phyloP scores from a whole-genome alignment of 1,284 basidiomycete species.

The Chondrostereum purpureum region DNA sequence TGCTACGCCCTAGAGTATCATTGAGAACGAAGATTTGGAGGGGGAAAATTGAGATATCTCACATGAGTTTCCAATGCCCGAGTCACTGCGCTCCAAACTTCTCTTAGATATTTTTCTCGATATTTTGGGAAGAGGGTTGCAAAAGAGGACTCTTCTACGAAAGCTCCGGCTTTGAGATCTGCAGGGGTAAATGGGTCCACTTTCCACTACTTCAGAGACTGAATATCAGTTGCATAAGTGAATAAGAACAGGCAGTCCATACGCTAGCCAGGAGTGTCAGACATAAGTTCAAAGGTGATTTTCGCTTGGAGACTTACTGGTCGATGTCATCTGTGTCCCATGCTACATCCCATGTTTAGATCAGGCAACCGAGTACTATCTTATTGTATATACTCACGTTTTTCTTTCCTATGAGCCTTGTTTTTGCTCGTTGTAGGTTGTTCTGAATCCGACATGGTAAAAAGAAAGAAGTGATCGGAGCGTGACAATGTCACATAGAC shows the following conservation, averaged over 20 bases:
- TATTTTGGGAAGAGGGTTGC: slow-evolving; percentile 99
- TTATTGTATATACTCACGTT: slow-evolving; percentile 51
- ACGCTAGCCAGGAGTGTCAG: slow-evolving; percentile 25
- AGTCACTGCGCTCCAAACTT: slow-evolving; percentile 94
- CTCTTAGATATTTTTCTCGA: slow-evolving; percentile 91
- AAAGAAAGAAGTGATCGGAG: too few species aligned
- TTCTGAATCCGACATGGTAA: slow-evolving; percentile 43
- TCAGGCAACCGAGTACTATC: slow-evolving; percentile 1
- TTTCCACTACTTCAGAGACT: slow-evolving; percentile 66
- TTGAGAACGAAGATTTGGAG: neutral
- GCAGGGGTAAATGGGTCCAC: slow-evolving; percentile 69
- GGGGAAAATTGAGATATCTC: slow-evolving; percentile 21
- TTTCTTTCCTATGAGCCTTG: slow-evolving; percentile 86
- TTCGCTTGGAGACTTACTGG: slow-evolving; percentile 60
- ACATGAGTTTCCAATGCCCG: slow-evolving; percentile 80
- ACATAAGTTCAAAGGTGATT: slow-evolving; percentile 12
- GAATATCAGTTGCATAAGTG: neutral
- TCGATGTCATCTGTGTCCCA: slow-evolving; percentile 99
- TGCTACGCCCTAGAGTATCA: slow-evolving; percentile 62
- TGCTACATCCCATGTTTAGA: slow-evolving; percentile 39
- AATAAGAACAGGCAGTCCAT: slow-evolving; percentile 11
- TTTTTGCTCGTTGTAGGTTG: slow-evolving; percentile 64
- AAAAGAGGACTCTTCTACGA: slow-evolving; percentile 95
- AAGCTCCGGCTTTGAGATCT: slow-evolving; percentile 79
- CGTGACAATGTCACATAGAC: too few species aligned